Evolutionary conservation across 192 early-diverging fungal species (phyloP).

Genomic region (Coemansia sp.): DNA sequence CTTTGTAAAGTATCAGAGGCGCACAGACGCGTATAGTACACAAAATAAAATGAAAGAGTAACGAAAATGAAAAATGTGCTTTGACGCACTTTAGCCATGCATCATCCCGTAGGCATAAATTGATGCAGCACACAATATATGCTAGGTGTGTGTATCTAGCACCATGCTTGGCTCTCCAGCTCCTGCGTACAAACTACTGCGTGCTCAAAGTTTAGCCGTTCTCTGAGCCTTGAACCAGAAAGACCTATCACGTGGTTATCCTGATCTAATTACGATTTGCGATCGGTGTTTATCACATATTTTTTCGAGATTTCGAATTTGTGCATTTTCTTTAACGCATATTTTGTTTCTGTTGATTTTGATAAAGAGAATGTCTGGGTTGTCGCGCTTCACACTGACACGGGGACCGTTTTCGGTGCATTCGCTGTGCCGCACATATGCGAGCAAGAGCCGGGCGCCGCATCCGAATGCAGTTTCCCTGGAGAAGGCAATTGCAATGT

Average conservation of each 20-base stretch:
- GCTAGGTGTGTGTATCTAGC: neutral
- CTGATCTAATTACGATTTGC: neutral
- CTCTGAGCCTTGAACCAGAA: neutral
- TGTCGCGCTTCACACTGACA: slow-evolving; percentile 9
- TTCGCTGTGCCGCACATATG: slow-evolving; percentile 5
- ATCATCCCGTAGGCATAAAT: neutral
- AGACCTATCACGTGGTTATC: neutral
- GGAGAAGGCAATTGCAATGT: slow-evolving; percentile 52
- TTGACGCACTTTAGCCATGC: neutral
- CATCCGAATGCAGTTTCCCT: slow-evolving; percentile 57
- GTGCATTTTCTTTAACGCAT: neutral
- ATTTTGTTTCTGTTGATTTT: neutral
- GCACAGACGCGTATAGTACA: neutral
- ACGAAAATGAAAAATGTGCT: neutral
- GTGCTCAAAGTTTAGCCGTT: neutral
- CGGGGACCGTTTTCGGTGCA: neutral
- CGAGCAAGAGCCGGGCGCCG: slow-evolving; percentile 24
- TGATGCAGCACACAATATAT: neutral
- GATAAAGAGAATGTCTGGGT: slow-evolving; percentile 5
- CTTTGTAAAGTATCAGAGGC: neutral
- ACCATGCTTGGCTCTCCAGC: neutral
- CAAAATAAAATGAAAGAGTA: neutral
- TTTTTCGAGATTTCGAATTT: neutral
- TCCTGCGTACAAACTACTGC: neutral
- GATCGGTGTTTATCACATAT: neutral